Percentiles rank a stretch among this genome's conserved stretches.
Conservation (phyloP, 2,329 filamentous ascomycete genomes). For the Passalora sequoiae region DNA sequence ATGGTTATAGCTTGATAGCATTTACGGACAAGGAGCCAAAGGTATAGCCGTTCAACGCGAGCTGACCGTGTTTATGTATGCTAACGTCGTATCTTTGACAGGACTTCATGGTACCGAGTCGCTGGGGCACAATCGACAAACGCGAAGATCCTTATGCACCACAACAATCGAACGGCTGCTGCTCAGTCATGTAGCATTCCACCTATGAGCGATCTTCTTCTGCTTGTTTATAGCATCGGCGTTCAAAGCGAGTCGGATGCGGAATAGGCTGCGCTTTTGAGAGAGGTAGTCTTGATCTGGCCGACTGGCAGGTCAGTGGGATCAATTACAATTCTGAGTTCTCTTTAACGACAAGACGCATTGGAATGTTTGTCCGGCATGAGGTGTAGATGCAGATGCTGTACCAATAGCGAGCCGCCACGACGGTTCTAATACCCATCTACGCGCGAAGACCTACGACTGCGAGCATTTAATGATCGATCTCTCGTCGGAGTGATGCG, state of each 20-base stretch:
- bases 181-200: slow-evolving; percentile 74
- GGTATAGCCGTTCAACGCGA: slow-evolving; percentile 19
- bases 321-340: slow-evolving; percentile 1
- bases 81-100: slow-evolving; percentile 3
- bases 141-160: slow-evolving; percentile 97
- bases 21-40: slow-evolving; percentile 93
- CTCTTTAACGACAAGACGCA: not conserved
- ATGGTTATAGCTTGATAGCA: slow-evolving; percentile 72
- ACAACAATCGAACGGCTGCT: slow-evolving; percentile 88
- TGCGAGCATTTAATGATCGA: too few species aligned
- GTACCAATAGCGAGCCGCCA: slow-evolving; percentile 2
- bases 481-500: too few species aligned
- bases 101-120: slow-evolving; percentile 97
- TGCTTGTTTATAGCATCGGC: slow-evolving; percentile 23
- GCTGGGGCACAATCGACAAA: slow-evolving; percentile 92
- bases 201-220: slow-evolving; percentile 11
- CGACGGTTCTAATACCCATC: not conserved
- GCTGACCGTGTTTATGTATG: not conserved
- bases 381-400: slow-evolving; percentile 2
- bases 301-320: slow-evolving; percentile 3
- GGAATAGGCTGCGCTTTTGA: not conserved
- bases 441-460: too few species aligned
- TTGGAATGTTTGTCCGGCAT: not conserved
- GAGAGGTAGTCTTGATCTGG: slow-evolving; percentile 1
- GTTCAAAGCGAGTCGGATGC: slow-evolving; percentile 19